Evolutionary conservation across 768 basidiomycete genomes (phyloP), one percentile per base, ranked within the genome.

Genomic region (Hypholoma fasciculare): DNA sequence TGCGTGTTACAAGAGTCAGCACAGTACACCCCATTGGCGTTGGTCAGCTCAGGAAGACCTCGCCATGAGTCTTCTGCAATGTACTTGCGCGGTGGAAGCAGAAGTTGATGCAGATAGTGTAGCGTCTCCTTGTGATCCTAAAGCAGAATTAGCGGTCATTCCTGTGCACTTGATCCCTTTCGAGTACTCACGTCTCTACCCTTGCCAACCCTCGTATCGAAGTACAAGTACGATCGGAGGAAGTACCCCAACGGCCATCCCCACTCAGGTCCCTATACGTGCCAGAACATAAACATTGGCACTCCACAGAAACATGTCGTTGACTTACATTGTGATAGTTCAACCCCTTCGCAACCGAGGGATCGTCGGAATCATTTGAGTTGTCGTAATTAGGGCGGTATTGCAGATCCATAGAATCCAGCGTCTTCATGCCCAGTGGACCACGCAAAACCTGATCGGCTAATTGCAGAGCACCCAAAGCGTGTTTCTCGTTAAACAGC

Each of bases 171-270:
- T 23, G n/a, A 49, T 49, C 36, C 4, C 34, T 9, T 12, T 42
- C 52, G 11, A 19, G 12, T 50, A 76, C 86, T 55, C 58, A 92
- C 92, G 69, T 85, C 71, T 70, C 86, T 84, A 20, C 89, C 90
- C 9, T 72, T 75, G 1, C 92, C 93, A 14, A 78, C 82, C 12
- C 75, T 74, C 12, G 78, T 84, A 69, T 97, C 94, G 70, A 98
- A 98, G 69, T 92, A 73, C 46, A 98, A 81, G 73, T 94, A 97
- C 0, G 97, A 94, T 50, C 94, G 87, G 61, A 98, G 74, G 82
- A 97, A 98, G 76, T 94, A 98, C 3, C 97, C 97, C 44, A 94
- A 74, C 11, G 94, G 94, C 94, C 94, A 96, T 9, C 89, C 90
- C 94, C 94, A 97, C 69, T 95, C 92, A 4, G 94, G 94, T 16